Evolutionary conservation across 352 stramenopile genomes (phyloP).

Genomic region (Phytophthora chlamydospora): DNA sequence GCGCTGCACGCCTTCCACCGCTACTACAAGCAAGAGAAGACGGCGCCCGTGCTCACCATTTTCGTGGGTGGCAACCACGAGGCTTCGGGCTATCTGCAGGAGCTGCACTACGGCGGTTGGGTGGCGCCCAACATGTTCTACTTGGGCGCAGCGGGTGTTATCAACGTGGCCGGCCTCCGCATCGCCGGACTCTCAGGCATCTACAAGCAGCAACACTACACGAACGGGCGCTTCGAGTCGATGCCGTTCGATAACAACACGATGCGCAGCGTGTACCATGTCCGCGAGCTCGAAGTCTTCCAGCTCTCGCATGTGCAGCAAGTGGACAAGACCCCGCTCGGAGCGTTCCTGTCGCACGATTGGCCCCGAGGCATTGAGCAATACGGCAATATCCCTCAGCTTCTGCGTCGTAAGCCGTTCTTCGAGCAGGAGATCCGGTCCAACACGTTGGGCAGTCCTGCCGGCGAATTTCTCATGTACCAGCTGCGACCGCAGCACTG

Average conservation of each 20-base stretch:
- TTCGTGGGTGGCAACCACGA: slow-evolving; percentile 99
- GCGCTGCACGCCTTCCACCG: slow-evolving; percentile 92
- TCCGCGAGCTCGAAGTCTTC: slow-evolving; percentile 94
- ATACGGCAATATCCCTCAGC: slow-evolving; percentile 88
- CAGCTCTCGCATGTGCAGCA: slow-evolving; percentile 95
- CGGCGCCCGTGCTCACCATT: slow-evolving; percentile 94
- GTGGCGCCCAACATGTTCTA: slow-evolving; percentile 99
- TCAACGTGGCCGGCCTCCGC: slow-evolving; percentile 92
- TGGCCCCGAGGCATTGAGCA: slow-evolving; percentile 98
- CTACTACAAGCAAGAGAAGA: slow-evolving; percentile 95
- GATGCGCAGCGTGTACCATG: slow-evolving; percentile 72
- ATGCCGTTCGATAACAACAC: slow-evolving; percentile 97
- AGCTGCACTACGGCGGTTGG: slow-evolving; percentile 98
- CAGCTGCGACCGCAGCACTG: slow-evolving; percentile 94
- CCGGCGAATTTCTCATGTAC: slow-evolving; percentile 93
- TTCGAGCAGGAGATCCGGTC: slow-evolving; percentile 94
- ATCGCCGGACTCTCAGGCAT: slow-evolving; percentile 98
- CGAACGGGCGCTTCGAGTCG: slow-evolving; percentile 89
- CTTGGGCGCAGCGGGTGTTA: slow-evolving; percentile 93
- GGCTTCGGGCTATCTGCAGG: slow-evolving; percentile 96
- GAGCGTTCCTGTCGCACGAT: slow-evolving; percentile 72
- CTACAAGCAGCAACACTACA: slow-evolving; percentile 95
- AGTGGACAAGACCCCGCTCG: slow-evolving; percentile 88
- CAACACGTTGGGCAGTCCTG: slow-evolving; percentile 94
- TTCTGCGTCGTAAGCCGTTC: slow-evolving; percentile 95